Base-by-base conservation (phyloP, 805 yeast species). In the Blastobotrys mokoenaii region DNA sequence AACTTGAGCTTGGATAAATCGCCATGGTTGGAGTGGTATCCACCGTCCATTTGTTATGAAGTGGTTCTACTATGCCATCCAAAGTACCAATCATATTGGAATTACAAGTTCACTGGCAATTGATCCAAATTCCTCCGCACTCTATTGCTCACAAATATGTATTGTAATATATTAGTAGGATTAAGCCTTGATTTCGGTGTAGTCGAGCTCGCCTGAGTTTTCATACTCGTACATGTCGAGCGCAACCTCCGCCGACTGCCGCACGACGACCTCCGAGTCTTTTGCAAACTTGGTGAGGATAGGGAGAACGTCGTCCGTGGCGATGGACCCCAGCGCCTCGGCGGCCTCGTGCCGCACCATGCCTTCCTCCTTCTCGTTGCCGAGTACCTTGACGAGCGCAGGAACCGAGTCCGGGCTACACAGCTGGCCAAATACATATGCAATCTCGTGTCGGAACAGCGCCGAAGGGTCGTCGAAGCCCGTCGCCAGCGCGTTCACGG, bases 291-390 rank as follows among this genome's bases (percentile, higher is more conserved):
- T 70, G 63, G 84, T 76, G 60, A 94, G 76, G 31, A 93, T 82
- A 12, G 97, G 96, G 53, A 90, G 73, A 33, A 90, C 95, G 48
- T 90, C 97, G 58, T 86, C 96, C 8, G 97, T 86, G 22, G 96
- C 97, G 62, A 93, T 93, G 25, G 95, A 78, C 22, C 98, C 98
- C 57, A 94, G 74, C 20, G 98, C 98, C 69, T 93, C 99, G 20
- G 97, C 98, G 47, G 97, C 98, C 70, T 93, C 99, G 63, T 93
- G 99, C 69, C 99, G 83, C 30, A 94, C 98, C 99, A 93, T 93
- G 52, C 94, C 95, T 44, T 95, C 97, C 70, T 93, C 96, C 12
- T 67, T 60, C 48, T 73, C 76, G 64, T 85, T 78, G 55, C 79
- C 79, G 56, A 94, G 74, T 2, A 93, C 87, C 67, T 85, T 80